Evolutionary conservation across 2,329 filamentous ascomycete genomes (phyloP).

Genomic region (Fusarium sp.): DNA sequence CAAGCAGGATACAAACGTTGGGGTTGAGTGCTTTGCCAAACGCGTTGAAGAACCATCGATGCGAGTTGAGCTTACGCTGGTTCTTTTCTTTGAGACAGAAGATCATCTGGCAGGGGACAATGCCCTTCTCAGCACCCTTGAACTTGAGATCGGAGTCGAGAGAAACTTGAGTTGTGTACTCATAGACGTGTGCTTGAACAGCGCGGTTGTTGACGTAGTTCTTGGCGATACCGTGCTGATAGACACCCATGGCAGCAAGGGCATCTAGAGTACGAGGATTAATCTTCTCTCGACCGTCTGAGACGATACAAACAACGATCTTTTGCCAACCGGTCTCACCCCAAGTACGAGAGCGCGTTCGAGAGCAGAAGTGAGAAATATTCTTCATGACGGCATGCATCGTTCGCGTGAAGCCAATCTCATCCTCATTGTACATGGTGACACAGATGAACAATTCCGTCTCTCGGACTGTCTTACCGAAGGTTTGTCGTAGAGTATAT

Average conservation of each 20-base stretch:
- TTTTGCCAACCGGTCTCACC: slow-evolving; percentile 98
- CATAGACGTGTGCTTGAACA: slow-evolving; percentile 97
- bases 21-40: slow-evolving; percentile 94
- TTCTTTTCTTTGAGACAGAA: slow-evolving; percentile 99
- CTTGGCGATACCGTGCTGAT: slow-evolving; percentile 98
- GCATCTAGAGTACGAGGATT: slow-evolving; percentile 95
- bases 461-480: slow-evolving; percentile 86
- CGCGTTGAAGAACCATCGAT: slow-evolving; percentile 99
- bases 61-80: slow-evolving; percentile 96
- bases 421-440: slow-evolving; percentile 99
- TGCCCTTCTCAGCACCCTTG: slow-evolving; percentile 99
- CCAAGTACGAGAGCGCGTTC: slow-evolving; percentile 94
- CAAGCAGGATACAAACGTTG: slow-evolving; percentile 96
- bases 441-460: slow-evolving; percentile 97
- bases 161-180: slow-evolving; percentile 98
- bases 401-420: slow-evolving; percentile 94
- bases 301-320: slow-evolving; percentile 97
- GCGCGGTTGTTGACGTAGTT: slow-evolving; percentile 97
- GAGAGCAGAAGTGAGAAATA: slow-evolving; percentile 94
- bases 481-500: slow-evolving; percentile 93
- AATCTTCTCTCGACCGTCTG: slow-evolving; percentile 90
- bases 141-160: slow-evolving; percentile 97
- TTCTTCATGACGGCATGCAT: slow-evolving; percentile 99
- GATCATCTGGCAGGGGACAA: slow-evolving; percentile 97
- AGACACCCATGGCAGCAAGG: slow-evolving; percentile 95